These are phyloP conservation scores for Xerocomus potaroensis DNA, from an alignment of 768 basidiomycete species.

Conservation along the genomic window DNA sequence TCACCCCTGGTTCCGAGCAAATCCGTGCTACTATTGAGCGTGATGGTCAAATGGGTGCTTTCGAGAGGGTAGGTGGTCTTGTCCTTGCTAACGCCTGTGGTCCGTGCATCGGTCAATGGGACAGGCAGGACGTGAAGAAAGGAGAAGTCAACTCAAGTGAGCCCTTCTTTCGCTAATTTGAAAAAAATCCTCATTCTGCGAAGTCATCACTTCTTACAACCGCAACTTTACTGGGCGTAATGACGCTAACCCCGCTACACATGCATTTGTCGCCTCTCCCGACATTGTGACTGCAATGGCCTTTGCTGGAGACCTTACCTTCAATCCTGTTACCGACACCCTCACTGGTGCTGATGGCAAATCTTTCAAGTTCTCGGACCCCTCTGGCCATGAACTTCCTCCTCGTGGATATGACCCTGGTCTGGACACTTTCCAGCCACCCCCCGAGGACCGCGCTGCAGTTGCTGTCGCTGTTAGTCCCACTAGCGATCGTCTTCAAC, in stretches of 20 bases:
- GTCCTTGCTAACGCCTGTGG: conserved; percentile 99
- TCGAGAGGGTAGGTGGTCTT: conserved; percentile 85
- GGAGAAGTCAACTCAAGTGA: conserved; percentile 93
- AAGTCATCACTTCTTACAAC: conserved; percentile 99
- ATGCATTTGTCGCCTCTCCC: conserved; percentile 92
- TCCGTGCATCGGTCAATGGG: conserved; percentile 99
- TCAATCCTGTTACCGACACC: conserved; percentile 94
- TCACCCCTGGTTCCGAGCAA: conserved; percentile 98
- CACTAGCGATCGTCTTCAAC: conserved; percentile 85
- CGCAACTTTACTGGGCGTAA: conserved; percentile 99
- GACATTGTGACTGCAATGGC: conserved; percentile 96
- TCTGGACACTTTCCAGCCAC: conserved; percentile 94
- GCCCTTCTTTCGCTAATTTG: conserved; percentile 25
- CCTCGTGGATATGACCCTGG: conserved; percentile 95
- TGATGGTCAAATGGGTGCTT: conserved; percentile 86
- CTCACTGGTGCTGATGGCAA: conserved; percentile 91
- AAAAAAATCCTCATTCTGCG: not conserved
- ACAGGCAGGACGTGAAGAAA: conserved; percentile 94
- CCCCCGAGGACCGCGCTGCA: conserved; percentile 76
- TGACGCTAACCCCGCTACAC: conserved; percentile 98
- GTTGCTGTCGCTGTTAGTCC: conserved; percentile 87
- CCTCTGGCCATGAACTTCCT: conserved; percentile 88
- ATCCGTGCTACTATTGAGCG: conserved; percentile 96
- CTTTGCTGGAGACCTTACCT: conserved; percentile 89
- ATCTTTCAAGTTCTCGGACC: conserved; percentile 94